Percentiles rank a stretch among this genome's conserved stretches.
phyloP scores from a whole-genome alignment of 768 basidiomycete genomes.

The Myochromella boudieri region DNA sequence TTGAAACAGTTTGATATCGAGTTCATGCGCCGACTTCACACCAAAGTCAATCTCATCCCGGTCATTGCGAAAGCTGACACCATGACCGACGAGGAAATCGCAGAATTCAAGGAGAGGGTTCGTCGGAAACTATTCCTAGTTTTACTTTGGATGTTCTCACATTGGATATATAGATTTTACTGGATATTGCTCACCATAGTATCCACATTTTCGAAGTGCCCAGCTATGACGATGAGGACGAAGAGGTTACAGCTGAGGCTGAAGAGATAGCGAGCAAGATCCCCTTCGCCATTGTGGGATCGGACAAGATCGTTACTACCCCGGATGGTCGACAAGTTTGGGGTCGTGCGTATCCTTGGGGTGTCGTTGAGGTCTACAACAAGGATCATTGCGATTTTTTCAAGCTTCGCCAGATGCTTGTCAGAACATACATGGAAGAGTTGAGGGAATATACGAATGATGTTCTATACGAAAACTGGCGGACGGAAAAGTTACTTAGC shows the following conservation, averaged over 20 bases:
- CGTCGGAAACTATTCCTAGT: conserved; percentile 18
- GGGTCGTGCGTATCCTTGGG: conserved; percentile 97
- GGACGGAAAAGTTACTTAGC: conserved; percentile 91
- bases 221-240: conserved; percentile 96
- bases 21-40: conserved; percentile 97
- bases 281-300: conserved; percentile 97
- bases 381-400: conserved; percentile 99
- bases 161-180: conserved; percentile 63
- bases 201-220: conserved; percentile 99
- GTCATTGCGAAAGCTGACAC: conserved; percentile 99
- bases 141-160: conserved; percentile 5
- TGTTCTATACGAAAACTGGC: conserved; percentile 96
- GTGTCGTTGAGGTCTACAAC: conserved; percentile 98
- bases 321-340: conserved; percentile 91
- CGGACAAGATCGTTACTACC: conserved; percentile 77
- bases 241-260: conserved; percentile 95
- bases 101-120: conserved; percentile 91
- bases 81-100: conserved; percentile 93
- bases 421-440: conserved; percentile 99
- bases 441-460: conserved; percentile 96
- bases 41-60: conserved; percentile 97
- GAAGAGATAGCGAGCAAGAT: conserved; percentile 99
- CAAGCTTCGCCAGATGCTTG: conserved; percentile 98
- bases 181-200: conserved; percentile 92
- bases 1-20: conserved; percentile 98